These are phyloP conservation scores for Cantharellus cinnabarinus DNA, from an alignment of 768 basidiomycete species.

Conservation along the genomic window DNA sequence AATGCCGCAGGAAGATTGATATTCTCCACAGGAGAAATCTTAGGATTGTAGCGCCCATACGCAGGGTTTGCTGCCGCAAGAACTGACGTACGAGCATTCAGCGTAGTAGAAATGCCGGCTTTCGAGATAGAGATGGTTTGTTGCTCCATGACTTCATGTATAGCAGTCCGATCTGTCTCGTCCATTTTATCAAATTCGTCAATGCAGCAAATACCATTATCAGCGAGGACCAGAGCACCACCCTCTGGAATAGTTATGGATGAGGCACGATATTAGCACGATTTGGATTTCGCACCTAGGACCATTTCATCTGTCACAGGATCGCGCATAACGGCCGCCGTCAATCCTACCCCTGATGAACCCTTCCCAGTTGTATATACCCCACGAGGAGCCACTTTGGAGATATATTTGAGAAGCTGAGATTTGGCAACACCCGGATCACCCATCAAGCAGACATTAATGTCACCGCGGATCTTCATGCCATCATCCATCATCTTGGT, in stretches of 20 bases:
- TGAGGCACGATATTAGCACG: background rate
- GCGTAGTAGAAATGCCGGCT: conserved; percentile 93
- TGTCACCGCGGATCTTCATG: conserved; percentile 95
- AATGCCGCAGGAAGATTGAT: conserved; percentile 97
- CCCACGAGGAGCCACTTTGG: conserved; percentile 92
- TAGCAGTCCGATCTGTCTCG: conserved; percentile 88
- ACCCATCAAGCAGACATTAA: conserved; percentile 97
- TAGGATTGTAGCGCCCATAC: conserved; percentile 95
- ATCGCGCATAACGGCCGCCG: conserved; percentile 97
- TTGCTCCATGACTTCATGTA: conserved; percentile 99
- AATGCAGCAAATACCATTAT: conserved; percentile 98
- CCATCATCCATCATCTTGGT: conserved; percentile 92
- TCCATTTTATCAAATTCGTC: conserved; percentile 99
- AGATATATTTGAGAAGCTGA: conserved; percentile 91
- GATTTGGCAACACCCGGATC: conserved; percentile 99
- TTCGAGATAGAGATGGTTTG: conserved; percentile 99
- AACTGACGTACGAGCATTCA: conserved; percentile 94
- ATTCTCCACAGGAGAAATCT: conserved; percentile 94
- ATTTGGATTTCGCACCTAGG: conserved; percentile 37
- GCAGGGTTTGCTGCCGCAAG: conserved; percentile 95
- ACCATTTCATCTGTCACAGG: conserved; percentile 99
- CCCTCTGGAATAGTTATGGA: conserved; percentile 45
- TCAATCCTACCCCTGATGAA: conserved; percentile 95
- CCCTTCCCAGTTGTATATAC: conserved; percentile 98
- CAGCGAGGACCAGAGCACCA: conserved; percentile 93